Evolutionary conservation across 768 basidiomycete genomes (phyloP).

Genomic region (Cubamyces lactineus): DNA sequence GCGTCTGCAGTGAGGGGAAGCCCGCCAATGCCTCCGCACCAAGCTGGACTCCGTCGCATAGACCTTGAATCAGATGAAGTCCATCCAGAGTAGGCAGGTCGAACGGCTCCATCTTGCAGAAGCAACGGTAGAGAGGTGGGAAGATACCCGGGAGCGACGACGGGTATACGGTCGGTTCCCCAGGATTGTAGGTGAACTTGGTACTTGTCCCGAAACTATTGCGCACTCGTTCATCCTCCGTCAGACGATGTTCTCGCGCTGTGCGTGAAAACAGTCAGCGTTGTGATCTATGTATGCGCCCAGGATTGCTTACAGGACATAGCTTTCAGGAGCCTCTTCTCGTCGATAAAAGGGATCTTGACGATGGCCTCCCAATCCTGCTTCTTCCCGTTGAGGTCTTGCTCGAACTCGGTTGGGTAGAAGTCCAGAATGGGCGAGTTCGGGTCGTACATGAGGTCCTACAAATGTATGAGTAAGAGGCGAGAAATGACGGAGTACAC

Average conservation of each 20-base stretch:
- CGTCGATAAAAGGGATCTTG: slow-evolving; percentile 97
- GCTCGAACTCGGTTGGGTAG: slow-evolving; percentile 90
- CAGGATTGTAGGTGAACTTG: slow-evolving; percentile 71
- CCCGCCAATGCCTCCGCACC: slow-evolving; percentile 89
- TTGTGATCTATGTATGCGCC: background rate
- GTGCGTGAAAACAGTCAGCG: background rate
- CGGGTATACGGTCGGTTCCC: slow-evolving; percentile 71
- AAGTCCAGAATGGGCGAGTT: slow-evolving; percentile 92
- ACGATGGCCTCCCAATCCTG: slow-evolving; percentile 99
- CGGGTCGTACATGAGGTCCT: slow-evolving; percentile 89
- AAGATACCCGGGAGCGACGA: slow-evolving; percentile 96
- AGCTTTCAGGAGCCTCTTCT: slow-evolving; percentile 72
- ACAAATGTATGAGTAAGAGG: slow-evolving; percentile 10
- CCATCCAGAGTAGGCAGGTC: slow-evolving; percentile 88
- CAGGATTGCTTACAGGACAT: slow-evolving; percentile 68
- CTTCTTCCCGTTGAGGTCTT: slow-evolving; percentile 97
- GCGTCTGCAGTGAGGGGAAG: slow-evolving; percentile 92
- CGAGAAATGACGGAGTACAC: background rate
- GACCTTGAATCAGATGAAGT: slow-evolving; percentile 81
- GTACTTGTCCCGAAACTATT: slow-evolving; percentile 83
- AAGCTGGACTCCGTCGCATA: slow-evolving; percentile 86
- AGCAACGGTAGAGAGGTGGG: slow-evolving; percentile 81
- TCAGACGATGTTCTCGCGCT: slow-evolving; percentile 82
- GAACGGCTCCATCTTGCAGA: slow-evolving; percentile 80
- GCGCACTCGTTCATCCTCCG: slow-evolving; percentile 70